Evolutionary conservation across 176 grass and related monocot species (phyloP), one percentile per base, ranked within the genome.

Genomic region (Oryza nivara): DNA sequence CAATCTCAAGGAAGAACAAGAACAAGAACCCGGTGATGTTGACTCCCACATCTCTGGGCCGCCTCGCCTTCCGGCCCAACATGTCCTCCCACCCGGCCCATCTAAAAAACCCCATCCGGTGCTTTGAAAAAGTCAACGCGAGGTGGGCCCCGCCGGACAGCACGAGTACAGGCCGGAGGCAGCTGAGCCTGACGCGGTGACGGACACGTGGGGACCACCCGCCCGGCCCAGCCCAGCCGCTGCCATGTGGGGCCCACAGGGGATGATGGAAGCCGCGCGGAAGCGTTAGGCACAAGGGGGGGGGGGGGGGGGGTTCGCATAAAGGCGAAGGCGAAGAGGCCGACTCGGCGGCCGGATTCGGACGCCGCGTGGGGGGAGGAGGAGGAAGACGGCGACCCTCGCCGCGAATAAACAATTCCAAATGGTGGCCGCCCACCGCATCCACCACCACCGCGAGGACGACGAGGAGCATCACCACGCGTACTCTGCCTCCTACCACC

Each of bases 301-400:
- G n/a, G n/a, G n/a, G n/a, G n/a, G n/a, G n/a, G n/a, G n/a, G 4
- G 36, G 80, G n/a, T 45, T 52, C 54, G 74, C 87, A 84, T 80
- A 77, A 75, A 58, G 49, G 13, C 49, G 1, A 54, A 54, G 51
- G 52, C 52, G 16, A 16, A 15, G 51, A 44, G 2, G 43, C 43
- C 52, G 11, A 56, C 3, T 68, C 32, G 5, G 36, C 11, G 30
- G 14, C 76, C 76, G 64, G 85, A 80, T 80, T 74, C 58, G 36
- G 11, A 69, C 79, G 15, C 81, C 81, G 70, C 81, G 81, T 83
- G 58, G 58, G 60, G 80, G 68, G 16, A 48, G 26, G 44, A 12
- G 60, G 76, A 68, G 52, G 70, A 38, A 49, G 69, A 58, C 70
- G 63, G 45, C 65, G 54, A 30, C 56, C 2, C 47, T 1, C 40